Evolutionary conservation across 2,329 filamentous ascomycete species (phyloP).

Genomic region (Chaetomium globosum): DNA sequence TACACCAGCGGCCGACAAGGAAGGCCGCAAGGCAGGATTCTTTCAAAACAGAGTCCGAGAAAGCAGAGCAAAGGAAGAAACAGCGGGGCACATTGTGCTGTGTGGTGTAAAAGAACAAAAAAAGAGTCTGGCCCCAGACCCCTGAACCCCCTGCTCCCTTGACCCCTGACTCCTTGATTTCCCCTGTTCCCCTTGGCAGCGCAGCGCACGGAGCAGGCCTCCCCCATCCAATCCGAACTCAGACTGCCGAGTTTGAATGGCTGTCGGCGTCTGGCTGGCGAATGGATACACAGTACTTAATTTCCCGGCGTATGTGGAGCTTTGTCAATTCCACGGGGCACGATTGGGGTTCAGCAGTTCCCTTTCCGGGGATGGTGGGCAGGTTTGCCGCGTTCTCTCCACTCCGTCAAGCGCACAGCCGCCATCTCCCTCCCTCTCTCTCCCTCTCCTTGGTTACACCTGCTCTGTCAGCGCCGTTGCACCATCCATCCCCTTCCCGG

Average conservation of each 20-base stretch:
- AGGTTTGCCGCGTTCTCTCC: background rate
- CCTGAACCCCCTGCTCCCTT: background rate
- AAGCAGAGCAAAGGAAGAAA: background rate
- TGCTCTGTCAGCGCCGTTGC: background rate
- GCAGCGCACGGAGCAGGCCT: conserved; percentile 4
- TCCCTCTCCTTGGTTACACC: conserved; percentile 6
- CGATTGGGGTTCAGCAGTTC: background rate
- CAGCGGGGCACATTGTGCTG: background rate
- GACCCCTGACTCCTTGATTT: background rate
- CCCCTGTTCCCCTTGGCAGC: background rate
- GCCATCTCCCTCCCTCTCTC: conserved; percentile 1
- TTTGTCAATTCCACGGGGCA: background rate
- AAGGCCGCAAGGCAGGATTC: background rate
- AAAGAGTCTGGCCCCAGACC: background rate
- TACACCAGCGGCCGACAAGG: background rate
- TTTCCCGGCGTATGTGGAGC: background rate
- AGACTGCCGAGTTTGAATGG: conserved; percentile 17
- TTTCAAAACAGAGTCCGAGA: background rate
- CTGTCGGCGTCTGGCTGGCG: conserved; percentile 5
- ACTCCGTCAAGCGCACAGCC: conserved; percentile 18
- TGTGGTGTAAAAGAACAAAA: background rate
- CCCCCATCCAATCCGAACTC: background rate
- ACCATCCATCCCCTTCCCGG: background rate
- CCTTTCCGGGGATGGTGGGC: background rate
- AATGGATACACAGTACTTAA: background rate